Evolutionary conservation across 305 asterid species (phyloP).

Genomic region (Rubia tinctorum): DNA sequence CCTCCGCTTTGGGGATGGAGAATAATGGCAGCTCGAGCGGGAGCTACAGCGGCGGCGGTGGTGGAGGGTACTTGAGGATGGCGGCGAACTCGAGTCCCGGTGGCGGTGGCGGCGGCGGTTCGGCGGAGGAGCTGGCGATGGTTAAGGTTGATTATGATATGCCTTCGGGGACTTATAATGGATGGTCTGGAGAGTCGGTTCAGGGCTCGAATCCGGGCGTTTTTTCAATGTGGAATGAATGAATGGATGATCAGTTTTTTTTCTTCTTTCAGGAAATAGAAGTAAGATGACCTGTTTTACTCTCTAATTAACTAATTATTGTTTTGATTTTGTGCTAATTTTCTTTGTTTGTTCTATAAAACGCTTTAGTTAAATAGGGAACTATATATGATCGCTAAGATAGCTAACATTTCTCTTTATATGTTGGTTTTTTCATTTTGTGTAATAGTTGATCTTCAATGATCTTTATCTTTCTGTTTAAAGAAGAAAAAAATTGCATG

Average conservation of each 20-base stretch:
- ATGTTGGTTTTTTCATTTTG: too few relatives aligned
- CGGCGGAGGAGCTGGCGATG: slow-evolving; percentile 43
- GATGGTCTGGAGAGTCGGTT: slow-evolving; percentile 66
- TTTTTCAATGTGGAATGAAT: slow-evolving; percentile 79
- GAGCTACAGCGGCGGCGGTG: slow-evolving; percentile 28
- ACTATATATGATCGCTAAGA: too few relatives aligned
- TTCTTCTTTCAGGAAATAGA: not conserved
- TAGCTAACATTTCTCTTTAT: not conserved
- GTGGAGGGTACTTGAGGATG: too few relatives aligned
- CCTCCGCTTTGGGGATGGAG: slow-evolving; percentile 31
- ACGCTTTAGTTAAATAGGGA: not conserved
- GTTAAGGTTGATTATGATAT: slow-evolving; percentile 74
- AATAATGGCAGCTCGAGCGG: slow-evolving; percentile 38
- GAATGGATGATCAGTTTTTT: not conserved
- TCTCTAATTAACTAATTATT: not conserved
- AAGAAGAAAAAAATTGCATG: too few relatives aligned
- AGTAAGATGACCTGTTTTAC: not conserved
- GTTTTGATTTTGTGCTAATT: too few relatives aligned
- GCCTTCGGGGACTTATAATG: slow-evolving; percentile 36
- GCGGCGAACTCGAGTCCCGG: slow-evolving; percentile 40
- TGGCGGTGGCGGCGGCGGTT: slow-evolving; percentile 28
- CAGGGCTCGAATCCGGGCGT: slow-evolving; percentile 53
- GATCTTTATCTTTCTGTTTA: too few relatives aligned
- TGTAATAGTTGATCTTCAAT: too few relatives aligned
- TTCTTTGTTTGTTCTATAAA: not conserved